Percentiles rank a stretch among this genome's conserved stretches.
Conservation (phyloP, 2,329 filamentous ascomycete species). For the Talaromyces amestolkiae region DNA sequence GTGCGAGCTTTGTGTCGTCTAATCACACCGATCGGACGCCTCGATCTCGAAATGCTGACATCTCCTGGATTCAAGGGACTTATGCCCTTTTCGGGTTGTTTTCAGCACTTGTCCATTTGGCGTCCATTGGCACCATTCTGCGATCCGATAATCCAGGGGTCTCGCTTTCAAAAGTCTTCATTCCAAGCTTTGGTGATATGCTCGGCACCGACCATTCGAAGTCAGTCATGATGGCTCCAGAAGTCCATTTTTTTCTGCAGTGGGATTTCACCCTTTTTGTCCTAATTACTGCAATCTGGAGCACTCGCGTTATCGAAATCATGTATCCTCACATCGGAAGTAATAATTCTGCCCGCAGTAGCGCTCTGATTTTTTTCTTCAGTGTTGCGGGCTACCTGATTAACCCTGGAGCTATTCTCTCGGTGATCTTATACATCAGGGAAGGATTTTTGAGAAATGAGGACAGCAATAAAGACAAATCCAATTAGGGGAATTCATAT, state of each 20-base stretch:
- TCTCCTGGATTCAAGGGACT: neutral
- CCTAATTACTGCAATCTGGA: neutral
- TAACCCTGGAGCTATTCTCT: slow-evolving; percentile 24
- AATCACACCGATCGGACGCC: too few species aligned
- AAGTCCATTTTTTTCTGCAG: neutral
- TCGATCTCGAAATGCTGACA: neutral
- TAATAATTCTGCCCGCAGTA: neutral
- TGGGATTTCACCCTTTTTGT: neutral
- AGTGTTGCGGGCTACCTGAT: neutral
- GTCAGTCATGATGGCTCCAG: neutral
- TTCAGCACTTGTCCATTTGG: neutral
- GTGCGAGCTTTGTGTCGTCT: too few species aligned
- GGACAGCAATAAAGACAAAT: too few species aligned
- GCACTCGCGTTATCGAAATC: neutral
- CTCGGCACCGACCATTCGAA: neutral
- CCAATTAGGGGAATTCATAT: too few species aligned
- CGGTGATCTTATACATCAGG: neutral
- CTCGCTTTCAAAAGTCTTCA: neutral
- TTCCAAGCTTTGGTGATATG: neutral
- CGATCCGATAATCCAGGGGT: neutral
- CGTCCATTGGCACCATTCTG: neutral
- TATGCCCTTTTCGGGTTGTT: neutral
- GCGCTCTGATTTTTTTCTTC: neutral
- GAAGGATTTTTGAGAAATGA: too few species aligned
- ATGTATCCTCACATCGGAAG: neutral